These are phyloP conservation scores for Catharanthus roseus DNA, from an alignment of 257 asterid species.

Conservation along the genomic window DNA sequence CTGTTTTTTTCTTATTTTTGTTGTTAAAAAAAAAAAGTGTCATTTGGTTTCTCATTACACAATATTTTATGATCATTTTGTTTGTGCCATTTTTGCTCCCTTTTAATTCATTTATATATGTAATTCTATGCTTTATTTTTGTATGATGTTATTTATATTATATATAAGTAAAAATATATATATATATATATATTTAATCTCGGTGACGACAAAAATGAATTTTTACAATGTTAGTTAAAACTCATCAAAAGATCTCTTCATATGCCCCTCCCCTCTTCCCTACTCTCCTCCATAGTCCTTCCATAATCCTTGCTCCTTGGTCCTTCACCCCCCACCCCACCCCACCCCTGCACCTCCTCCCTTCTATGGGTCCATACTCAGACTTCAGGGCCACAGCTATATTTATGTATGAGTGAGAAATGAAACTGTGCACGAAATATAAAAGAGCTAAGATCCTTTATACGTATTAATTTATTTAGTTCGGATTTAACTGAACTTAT, in stretches of 20 bases:
- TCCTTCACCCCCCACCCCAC: not conserved
- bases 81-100: constrained; percentile 14
- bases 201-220: not conserved
- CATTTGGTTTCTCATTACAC: constrained; percentile 25
- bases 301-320: constrained; percentile 5
- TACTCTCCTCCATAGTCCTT: not conserved
- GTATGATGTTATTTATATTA: constrained; percentile 1
- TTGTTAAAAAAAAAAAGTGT: constrained; percentile 6
- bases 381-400: constrained; percentile 7
- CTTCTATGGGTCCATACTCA: not conserved
- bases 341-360: not conserved
- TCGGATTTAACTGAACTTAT: too few species aligned
- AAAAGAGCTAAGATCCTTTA: too few species aligned
- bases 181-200: too few species aligned
- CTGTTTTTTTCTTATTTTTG: constrained; percentile 22
- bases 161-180: too few species aligned
- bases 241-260: constrained; percentile 6
- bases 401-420: constrained; percentile 7
- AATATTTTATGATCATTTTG: constrained; percentile 22
- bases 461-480: too few species aligned
- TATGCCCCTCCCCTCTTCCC: constrained; percentile 3
- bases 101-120: not conserved
- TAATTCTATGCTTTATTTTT: constrained; percentile 8
- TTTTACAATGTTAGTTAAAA: constrained; percentile 8
- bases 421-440: constrained; percentile 4